A percentile compares a stretch with the other conserved stretches of the same genome.
These are phyloP conservation scores for Tetraselmis chui DNA, from an alignment of 139 green algal species.

Conservation along the genomic window DNA sequence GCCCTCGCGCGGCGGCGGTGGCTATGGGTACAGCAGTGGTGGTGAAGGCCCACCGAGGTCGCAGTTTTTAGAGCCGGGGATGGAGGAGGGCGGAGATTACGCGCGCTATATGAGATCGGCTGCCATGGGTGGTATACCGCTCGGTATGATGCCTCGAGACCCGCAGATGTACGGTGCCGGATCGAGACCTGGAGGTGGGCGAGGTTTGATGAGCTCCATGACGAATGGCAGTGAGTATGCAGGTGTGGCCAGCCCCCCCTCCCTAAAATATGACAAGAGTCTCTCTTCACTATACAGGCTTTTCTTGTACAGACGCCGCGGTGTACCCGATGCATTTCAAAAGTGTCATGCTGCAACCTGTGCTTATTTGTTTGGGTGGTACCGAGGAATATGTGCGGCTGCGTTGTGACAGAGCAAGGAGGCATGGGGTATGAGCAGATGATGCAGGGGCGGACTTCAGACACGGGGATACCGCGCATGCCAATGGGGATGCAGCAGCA, in stretches of 20 bases:
- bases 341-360: no score
- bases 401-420: not conserved
- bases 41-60: no score
- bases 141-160: not conserved
- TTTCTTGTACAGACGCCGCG: no score
- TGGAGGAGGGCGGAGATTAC: not conserved
- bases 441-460: not conserved
- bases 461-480: not conserved
- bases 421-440: not conserved
- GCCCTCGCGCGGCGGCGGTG: not conserved
- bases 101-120: not conserved
- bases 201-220: not conserved
- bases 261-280: no score
- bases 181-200: not conserved
- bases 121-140: not conserved
- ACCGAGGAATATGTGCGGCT: no score
- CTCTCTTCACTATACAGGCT: no score
- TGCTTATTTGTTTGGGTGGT: no score
- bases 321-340: no score
- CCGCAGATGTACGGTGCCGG: not conserved
- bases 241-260: not conserved
- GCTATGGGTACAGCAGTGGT: no score
- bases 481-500: not conserved
- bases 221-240: not conserved
- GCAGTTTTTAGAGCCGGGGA: no score